These are phyloP conservation scores for Meripilus lineatus DNA, from an alignment of 1,284 basidiomycete genomes.

Conservation along the genomic window DNA sequence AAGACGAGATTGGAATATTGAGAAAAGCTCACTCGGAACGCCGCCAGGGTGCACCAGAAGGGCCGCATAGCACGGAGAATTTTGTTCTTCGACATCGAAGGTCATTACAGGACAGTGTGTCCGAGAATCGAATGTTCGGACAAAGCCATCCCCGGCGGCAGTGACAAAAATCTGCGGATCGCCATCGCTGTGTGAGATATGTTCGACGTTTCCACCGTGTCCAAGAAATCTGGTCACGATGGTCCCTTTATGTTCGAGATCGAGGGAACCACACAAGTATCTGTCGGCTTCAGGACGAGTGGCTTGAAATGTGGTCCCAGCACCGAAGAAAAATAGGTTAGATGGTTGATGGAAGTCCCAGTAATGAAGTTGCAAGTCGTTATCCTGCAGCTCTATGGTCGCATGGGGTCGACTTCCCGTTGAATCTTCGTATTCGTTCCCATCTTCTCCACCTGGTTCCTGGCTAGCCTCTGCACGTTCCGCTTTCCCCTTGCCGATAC, in stretches of 20 bases:
- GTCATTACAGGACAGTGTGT: slow-evolving; percentile 21
- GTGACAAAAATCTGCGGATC: slow-evolving; percentile 35
- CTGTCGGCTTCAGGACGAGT: too few relatives aligned
- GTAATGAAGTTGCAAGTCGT: slow-evolving; percentile 16
- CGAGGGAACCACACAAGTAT: slow-evolving; percentile 25
- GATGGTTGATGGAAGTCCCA: slow-evolving; percentile 28
- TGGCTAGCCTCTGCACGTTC: slow-evolving; percentile 21
- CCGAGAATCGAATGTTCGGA: slow-evolving; percentile 35
- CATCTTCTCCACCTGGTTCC: slow-evolving; percentile 20
- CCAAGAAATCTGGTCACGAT: slow-evolving; percentile 31
- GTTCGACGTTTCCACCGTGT: slow-evolving; percentile 29
- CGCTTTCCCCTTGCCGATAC: slow-evolving; percentile 23
- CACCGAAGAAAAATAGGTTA: slow-evolving; percentile 26
- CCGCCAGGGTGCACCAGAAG: slow-evolving; percentile 23
- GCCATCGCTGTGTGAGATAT: slow-evolving; percentile 28
- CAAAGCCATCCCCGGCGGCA: slow-evolving; percentile 31
- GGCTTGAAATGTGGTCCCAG: slow-evolving; percentile 3
- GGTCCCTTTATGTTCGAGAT: slow-evolving; percentile 30
- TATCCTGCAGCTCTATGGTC: slow-evolving; percentile 19
- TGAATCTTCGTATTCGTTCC: slow-evolving; percentile 32
- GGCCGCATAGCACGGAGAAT: slow-evolving; percentile 14
- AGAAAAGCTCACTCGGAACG: slow-evolving; percentile 24
- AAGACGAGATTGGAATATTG: too few relatives aligned
- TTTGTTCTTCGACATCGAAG: slow-evolving; percentile 15
- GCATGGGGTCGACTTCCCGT: slow-evolving; percentile 22